phyloP scores from a whole-genome alignment of 306 rosid species.

The Lathyrus oleraceus region DNA sequence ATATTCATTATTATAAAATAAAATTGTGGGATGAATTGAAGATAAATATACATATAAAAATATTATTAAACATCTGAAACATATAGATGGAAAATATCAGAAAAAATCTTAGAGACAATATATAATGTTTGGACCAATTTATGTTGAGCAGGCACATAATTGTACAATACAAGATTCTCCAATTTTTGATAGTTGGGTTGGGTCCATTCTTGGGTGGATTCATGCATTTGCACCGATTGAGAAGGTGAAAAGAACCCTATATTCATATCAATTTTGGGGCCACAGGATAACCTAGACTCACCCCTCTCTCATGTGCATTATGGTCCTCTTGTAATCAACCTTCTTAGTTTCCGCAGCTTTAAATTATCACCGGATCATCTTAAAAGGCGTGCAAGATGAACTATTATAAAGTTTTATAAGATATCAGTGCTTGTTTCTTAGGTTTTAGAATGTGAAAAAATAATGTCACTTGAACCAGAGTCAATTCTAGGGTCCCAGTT shows the following conservation, averaged over 20 bases:
- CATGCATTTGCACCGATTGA: constrained; percentile 7
- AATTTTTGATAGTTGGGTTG: neutral
- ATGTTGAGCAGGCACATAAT: constrained; percentile 15
- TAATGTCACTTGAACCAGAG: neutral
- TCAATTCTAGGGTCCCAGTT: neutral
- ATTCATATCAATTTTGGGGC: constrained; percentile 36
- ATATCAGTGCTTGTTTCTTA: neutral
- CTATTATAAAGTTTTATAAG: no score
- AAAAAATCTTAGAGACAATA: constrained; percentile 3
- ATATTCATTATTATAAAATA: no score
- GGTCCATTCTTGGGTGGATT: constrained; percentile 23
- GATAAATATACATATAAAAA: no score
- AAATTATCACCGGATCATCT: neutral
- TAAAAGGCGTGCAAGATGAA: no score
- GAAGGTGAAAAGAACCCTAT: constrained; percentile 1
- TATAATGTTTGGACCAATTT: constrained; percentile 32
- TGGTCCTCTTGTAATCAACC: constrained; percentile 28
- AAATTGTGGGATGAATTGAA: no score
- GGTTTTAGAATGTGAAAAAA: neutral
- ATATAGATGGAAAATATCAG: neutral
- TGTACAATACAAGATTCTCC: constrained; percentile 31
- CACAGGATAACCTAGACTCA: constrained; percentile 9
- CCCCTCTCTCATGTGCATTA: constrained; percentile 36
- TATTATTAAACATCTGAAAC: neutral
- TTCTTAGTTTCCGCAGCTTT: constrained; percentile 13